A percentile compares a stretch with the other conserved stretches of the same genome.
These are phyloP conservation scores for Clavariopsis aquatica DNA, from an alignment of 495 filamentous ascomycete species.

Conservation along the genomic window DNA sequence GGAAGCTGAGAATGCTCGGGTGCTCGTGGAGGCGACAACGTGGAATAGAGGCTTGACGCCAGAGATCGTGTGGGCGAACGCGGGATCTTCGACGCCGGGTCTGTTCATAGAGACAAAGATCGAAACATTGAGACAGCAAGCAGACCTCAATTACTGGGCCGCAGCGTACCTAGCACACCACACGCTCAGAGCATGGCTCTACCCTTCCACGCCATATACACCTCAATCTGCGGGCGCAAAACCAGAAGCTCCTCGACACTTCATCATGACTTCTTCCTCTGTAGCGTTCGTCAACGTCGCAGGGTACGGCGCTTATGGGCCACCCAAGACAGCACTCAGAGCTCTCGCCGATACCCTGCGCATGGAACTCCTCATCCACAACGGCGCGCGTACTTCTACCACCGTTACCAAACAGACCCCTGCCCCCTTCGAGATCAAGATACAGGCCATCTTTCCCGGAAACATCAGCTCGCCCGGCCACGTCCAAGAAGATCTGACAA, in stretches of 20 bases:
- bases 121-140: conserved; percentile 69
- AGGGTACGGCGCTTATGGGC: conserved; percentile 85
- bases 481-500: conserved; percentile 75
- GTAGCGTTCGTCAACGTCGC: conserved; percentile 72
- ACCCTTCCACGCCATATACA: conserved; percentile 43
- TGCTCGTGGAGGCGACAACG: conserved; percentile 70
- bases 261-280: conserved; percentile 84
- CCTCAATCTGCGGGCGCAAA: conserved; percentile 41
- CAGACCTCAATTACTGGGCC: conserved; percentile 91
- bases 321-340: conserved; percentile 82
- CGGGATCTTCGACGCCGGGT: conserved; percentile 71
- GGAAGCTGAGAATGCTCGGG: conserved; percentile 62
- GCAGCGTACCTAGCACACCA: conserved; percentile 83
- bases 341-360: conserved; percentile 77
- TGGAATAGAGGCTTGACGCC: conserved; percentile 79
- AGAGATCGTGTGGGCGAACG: conserved; percentile 91
- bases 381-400: conserved; percentile 59
- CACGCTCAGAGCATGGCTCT: conserved; percentile 62
- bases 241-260: conserved; percentile 59
- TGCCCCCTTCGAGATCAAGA: conserved; percentile 61
- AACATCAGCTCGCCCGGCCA: conserved; percentile 76
- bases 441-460: conserved; percentile 83
- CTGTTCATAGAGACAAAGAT: conserved; percentile 75
- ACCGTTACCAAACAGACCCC: conserved; percentile 34
- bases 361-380: conserved; percentile 84